phyloP scores from a whole-genome alignment of 2,329 filamentous ascomycete species.

The Drechslera avenae region DNA sequence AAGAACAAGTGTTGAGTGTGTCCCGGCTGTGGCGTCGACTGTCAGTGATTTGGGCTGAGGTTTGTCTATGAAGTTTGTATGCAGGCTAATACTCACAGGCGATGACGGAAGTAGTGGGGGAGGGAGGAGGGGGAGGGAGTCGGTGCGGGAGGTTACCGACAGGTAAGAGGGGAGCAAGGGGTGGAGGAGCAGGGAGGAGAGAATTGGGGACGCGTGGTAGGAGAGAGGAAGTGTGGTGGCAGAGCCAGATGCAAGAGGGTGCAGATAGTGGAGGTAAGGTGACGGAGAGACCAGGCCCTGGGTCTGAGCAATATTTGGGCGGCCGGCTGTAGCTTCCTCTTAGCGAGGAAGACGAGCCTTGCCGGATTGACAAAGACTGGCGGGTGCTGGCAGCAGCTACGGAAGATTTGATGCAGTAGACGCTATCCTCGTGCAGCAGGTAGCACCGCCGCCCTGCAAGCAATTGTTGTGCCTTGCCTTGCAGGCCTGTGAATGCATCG shows the following conservation, averaged over 20 bases:
- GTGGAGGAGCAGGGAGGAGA: conserved; percentile 23
- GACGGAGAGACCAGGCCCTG: conserved; percentile 22
- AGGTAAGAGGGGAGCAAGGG: conserved; percentile 22
- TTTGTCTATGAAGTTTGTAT: conserved; percentile 18
- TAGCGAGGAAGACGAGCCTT: conserved; percentile 42
- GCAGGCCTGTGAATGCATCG: conserved; percentile 11
- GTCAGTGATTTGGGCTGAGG: conserved; percentile 32
- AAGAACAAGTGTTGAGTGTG: conserved; percentile 3
- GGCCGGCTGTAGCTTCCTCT: conserved; percentile 30
- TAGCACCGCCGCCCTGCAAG: conserved; percentile 13
- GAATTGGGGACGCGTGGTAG: conserved; percentile 23
- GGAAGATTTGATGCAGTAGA: conserved; percentile 10
- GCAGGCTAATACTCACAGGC: conserved; percentile 36
- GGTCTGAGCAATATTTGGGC: conserved; percentile 27
- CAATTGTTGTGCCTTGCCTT: conserved; percentile 17
- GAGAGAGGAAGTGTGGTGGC: conserved; percentile 27
- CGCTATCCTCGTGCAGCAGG: conserved; percentile 13
- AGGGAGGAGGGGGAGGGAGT: conserved; percentile 35
- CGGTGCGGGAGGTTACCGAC: conserved; percentile 31
- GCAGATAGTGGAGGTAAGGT: conserved; percentile 29
- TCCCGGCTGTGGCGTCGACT: conserved; percentile 22
- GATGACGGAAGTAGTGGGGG: conserved; percentile 41
- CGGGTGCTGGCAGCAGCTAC: conserved; percentile 16
- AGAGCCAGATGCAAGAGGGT: conserved; percentile 14
- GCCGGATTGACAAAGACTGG: conserved; percentile 32